phyloP scores from a whole-genome alignment of 225 moss, liverwort and hornwort genomes.

The Bryum argenteum region DNA sequence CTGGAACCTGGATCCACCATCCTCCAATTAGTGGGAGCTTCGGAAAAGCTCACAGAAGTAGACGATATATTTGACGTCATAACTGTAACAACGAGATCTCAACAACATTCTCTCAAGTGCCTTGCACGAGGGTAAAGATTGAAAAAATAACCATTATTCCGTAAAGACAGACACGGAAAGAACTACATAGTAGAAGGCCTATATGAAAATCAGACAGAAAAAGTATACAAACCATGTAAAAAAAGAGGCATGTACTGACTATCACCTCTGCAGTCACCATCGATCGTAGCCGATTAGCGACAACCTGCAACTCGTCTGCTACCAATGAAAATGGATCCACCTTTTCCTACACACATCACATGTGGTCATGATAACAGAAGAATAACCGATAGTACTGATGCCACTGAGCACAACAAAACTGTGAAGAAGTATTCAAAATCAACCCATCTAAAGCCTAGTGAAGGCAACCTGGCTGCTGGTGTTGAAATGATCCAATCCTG shows the following conservation, averaged over 20 bases:
- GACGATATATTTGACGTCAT: background rate
- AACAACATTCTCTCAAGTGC: background rate
- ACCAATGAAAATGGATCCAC: conserved; percentile 95
- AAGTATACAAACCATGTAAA: background rate
- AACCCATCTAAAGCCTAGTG: conserved; percentile 3
- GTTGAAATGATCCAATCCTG: conserved; percentile 46
- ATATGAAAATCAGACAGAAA: background rate
- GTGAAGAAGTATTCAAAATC: background rate
- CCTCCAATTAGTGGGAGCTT: conserved; percentile 25
- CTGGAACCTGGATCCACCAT: conserved; percentile 69
- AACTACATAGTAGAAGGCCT: background rate
- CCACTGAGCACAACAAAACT: conserved; percentile 8
- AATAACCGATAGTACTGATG: conserved; percentile 2
- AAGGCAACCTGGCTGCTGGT: conserved; percentile 43
- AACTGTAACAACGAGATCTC: conserved; percentile 13
- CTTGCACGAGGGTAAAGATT: background rate
- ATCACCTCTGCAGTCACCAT: conserved; percentile 95
- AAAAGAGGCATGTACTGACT: conserved; percentile 6
- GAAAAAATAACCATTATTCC: conserved; percentile 4
- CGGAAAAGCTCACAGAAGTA: conserved; percentile 17
- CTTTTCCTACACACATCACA: conserved; percentile 61
- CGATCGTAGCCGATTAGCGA: conserved; percentile 76
- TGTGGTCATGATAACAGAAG: conserved; percentile 7
- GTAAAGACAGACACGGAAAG: background rate
- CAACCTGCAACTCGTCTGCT: conserved; percentile 78